A percentile compares a stretch with the other conserved stretches of the same genome.
phyloP scores from a whole-genome alignment of 352 stramenopile species.

The Pythium dissotocum region DNA sequence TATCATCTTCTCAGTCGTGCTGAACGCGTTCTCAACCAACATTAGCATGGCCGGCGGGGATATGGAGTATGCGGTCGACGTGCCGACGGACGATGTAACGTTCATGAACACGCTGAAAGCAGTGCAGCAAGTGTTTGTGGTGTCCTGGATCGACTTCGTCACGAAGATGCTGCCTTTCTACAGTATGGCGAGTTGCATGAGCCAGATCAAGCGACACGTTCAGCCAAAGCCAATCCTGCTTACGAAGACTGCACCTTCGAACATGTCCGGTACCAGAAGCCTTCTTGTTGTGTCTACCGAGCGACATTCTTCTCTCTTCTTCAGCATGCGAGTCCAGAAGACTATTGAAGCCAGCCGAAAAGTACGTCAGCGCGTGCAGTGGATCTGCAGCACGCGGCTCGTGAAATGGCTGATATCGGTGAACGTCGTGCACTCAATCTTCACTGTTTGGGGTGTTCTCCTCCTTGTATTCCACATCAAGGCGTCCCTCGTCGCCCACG shows the following conservation, averaged over 20 bases:
- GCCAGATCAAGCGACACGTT: slow-evolving; percentile 11
- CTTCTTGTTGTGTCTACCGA: neutral
- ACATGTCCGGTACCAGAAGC: neutral
- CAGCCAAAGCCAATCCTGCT: neutral
- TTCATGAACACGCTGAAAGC: slow-evolving; percentile 24
- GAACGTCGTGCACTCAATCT: neutral
- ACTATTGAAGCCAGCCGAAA: neutral
- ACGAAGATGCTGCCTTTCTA: slow-evolving; percentile 28
- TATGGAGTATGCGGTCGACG: slow-evolving; percentile 25
- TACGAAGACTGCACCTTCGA: neutral
- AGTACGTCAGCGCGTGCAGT: neutral
- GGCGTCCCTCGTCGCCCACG: neutral
- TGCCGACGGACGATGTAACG: slow-evolving; percentile 18
- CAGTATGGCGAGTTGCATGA: slow-evolving; percentile 24
- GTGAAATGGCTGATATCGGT: neutral
- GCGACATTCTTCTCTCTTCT: neutral
- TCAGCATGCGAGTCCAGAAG: neutral
- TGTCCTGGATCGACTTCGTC: slow-evolving; percentile 26
- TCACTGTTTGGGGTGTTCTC: slow-evolving; percentile 12
- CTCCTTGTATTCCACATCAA: slow-evolving; percentile 17
- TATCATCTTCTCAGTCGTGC: slow-evolving; percentile 18
- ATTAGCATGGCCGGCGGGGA: neutral
- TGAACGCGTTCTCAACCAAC: slow-evolving; percentile 9
- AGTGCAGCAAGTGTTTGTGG: slow-evolving; percentile 25
- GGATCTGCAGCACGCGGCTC: neutral